Conservation (phyloP, 1,284 basidiomycete species). For the Hemileia vastatrix region DNA sequence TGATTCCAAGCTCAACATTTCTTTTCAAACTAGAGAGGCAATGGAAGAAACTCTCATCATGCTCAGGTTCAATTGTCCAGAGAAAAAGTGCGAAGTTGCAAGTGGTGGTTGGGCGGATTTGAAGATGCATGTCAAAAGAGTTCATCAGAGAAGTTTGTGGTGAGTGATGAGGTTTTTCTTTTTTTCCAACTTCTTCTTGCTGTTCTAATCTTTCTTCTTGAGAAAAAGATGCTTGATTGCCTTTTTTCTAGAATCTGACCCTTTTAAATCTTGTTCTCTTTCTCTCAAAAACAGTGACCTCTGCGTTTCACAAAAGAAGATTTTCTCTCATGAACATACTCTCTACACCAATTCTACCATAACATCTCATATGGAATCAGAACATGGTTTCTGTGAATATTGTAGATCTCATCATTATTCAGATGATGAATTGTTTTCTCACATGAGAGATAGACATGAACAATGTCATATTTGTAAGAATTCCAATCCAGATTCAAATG, state of each 20-base stretch:
- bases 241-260: no score
- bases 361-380: conserved; percentile 36
- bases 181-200: no score
- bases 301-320: conserved; percentile 81
- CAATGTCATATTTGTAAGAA: conserved; percentile 96
- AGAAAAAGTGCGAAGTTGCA: conserved; percentile 60
- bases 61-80: conserved; percentile 55
- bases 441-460: conserved; percentile 89
- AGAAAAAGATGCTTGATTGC: no score
- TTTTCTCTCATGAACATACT: conserved; percentile 90
- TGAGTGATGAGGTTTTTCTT: no score
- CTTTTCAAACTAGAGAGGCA: no score
- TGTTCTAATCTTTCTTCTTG: no score
- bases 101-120: conserved; percentile 80
- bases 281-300: conserved; percentile 83
- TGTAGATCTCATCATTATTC: conserved; percentile 81
- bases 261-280: conserved; percentile 64
- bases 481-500: no score
- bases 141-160: no score
- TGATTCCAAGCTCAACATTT: no score
- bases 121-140: conserved; percentile 71
- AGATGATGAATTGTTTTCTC: conserved; percentile 82
- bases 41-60: conserved; percentile 88
- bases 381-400: conserved; percentile 60
- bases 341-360: conserved; percentile 60